phyloP scores from a whole-genome alignment of 2,329 filamentous ascomycete genomes.

The Ophiosphaerella korrae region DNA sequence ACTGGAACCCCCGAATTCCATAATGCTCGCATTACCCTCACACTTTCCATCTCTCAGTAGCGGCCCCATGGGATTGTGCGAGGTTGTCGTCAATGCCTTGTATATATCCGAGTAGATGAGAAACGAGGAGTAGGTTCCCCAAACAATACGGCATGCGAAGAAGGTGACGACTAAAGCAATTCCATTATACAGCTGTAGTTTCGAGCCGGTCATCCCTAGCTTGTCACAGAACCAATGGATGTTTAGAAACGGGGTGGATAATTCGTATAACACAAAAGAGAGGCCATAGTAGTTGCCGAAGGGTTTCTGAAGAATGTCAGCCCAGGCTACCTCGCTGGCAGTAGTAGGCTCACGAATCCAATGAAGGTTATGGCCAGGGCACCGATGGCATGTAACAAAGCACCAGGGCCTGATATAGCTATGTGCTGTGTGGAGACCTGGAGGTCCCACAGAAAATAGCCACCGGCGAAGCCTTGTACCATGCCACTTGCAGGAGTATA shows the following conservation, averaged over 20 bases:
- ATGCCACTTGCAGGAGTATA: slow-evolving; percentile 76
- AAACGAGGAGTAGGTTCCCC: slow-evolving; percentile 73
- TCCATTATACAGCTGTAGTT: slow-evolving; percentile 77
- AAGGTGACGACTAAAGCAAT: slow-evolving; percentile 72
- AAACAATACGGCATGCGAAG: slow-evolving; percentile 76
- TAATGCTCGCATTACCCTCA: slow-evolving; percentile 50
- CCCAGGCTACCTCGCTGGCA: background rate
- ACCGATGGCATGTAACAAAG: slow-evolving; percentile 75
- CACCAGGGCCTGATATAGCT: slow-evolving; percentile 72
- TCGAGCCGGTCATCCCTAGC: slow-evolving; percentile 75
- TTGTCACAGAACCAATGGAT: slow-evolving; percentile 93
- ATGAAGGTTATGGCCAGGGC: slow-evolving; percentile 75
- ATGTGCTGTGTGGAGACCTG: slow-evolving; percentile 70
- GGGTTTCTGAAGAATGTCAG: slow-evolving; percentile 63
- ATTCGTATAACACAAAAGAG: slow-evolving; percentile 83
- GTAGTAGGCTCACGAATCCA: slow-evolving; percentile 69
- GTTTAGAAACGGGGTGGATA: slow-evolving; percentile 83
- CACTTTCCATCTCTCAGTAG: slow-evolving; percentile 50
- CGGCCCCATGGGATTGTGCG: slow-evolving; percentile 17
- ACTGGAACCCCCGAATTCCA: slow-evolving; percentile 15
- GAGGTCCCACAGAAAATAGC: slow-evolving; percentile 85
- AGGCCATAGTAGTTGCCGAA: slow-evolving; percentile 83
- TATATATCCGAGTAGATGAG: slow-evolving; percentile 70
- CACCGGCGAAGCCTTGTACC: slow-evolving; percentile 75
- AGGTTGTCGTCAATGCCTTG: slow-evolving; percentile 45